A percentile compares a stretch with the other conserved stretches of the same genome.
phyloP scores from a whole-genome alignment of 805 yeast species.

The Ogataea sp. region DNA sequence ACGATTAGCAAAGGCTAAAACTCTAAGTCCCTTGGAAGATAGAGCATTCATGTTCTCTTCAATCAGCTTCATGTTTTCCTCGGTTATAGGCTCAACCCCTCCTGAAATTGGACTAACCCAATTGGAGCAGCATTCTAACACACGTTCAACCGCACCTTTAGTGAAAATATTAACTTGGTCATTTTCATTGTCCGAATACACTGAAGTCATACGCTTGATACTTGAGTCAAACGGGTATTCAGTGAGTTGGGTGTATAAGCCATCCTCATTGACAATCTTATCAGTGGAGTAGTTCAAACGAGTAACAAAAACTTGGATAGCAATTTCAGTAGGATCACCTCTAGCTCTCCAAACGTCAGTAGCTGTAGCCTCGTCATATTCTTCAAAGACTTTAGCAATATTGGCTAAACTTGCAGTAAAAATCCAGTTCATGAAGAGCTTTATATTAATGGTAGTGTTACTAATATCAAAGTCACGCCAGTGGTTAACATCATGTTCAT shows the following conservation, averaged over 20 bases:
- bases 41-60: slow-evolving; percentile 50
- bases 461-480: slow-evolving; percentile 20
- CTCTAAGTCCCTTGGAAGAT: slow-evolving; percentile 63
- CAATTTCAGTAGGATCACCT: slow-evolving; percentile 89
- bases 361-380: slow-evolving; percentile 29
- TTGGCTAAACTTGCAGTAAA: slow-evolving; percentile 70
- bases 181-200: slow-evolving; percentile 32
- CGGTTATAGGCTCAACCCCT: too few relatives aligned
- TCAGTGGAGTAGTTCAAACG: slow-evolving; percentile 47
- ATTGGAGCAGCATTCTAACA: slow-evolving; percentile 43
- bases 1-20: slow-evolving; percentile 59
- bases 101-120: slow-evolving; percentile 50
- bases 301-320: slow-evolving; percentile 70
- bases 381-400: slow-evolving; percentile 56
- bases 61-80: slow-evolving; percentile 31
- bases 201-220: slow-evolving; percentile 63
- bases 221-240: slow-evolving; percentile 75
- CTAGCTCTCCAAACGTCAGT: slow-evolving; percentile 54
- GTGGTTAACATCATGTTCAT: slow-evolving; percentile 27
- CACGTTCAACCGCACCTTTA: slow-evolving; percentile 74
- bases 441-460: slow-evolving; percentile 10
- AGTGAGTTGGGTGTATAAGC: slow-evolving; percentile 34
- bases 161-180: slow-evolving; percentile 31
- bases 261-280: slow-evolving; percentile 30
- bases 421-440: slow-evolving; percentile 42